Base-by-base conservation (phyloP, 192 early-diverging fungal species). In the Umbelopsis vinacea region DNA sequence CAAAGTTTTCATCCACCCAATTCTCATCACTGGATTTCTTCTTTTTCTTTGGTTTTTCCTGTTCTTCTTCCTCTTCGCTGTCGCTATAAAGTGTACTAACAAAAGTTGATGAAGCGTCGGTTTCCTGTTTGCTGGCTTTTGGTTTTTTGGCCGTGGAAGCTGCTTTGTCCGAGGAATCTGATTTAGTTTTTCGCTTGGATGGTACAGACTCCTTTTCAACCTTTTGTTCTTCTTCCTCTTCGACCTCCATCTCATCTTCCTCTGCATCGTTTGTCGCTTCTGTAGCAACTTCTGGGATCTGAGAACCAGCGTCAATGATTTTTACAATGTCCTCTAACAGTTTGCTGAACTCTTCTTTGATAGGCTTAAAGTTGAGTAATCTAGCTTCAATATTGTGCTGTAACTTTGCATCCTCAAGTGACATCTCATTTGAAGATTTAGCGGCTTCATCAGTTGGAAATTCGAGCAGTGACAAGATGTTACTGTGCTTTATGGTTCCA, bases 1-100 rank as follows among this genome's bases (percentile, higher is more conserved):
- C 68, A 67, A 80, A 80, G 12, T 80, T 70, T 12, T 57, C 40
- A 52, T 80, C 78, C 8, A 66, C 71, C 66, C 73, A 74, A 9
- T 69, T 66, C 38, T 52, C 53, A 45, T 19, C 14, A 15, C 9
- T 48, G 15, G 40, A 29, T n/a, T 60, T 72, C 10, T 69, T 14
- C 68, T 37, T 69, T 33, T 46, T 52, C n/a, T 69, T 69, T 24
- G 68, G 19, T 33, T 10, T 52, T 43, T 66, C 47, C 55, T 10
- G 35, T 43, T 66, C 47, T 69, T 70, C 46, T 6, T 43, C 48
- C n/a, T 68, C 66, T 15, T 66, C 63, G 46, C 68, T 55, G 8
- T 69, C 69, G 26, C 46, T 52, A 9, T 70, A 33, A 12, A 70
- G 69, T 19, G 69, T 70, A 3, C 38, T 43, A 33, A 70, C 69